Conservation (phyloP, 2,329 filamentous ascomycete species). For the Colletotrichum limetticola region DNA sequence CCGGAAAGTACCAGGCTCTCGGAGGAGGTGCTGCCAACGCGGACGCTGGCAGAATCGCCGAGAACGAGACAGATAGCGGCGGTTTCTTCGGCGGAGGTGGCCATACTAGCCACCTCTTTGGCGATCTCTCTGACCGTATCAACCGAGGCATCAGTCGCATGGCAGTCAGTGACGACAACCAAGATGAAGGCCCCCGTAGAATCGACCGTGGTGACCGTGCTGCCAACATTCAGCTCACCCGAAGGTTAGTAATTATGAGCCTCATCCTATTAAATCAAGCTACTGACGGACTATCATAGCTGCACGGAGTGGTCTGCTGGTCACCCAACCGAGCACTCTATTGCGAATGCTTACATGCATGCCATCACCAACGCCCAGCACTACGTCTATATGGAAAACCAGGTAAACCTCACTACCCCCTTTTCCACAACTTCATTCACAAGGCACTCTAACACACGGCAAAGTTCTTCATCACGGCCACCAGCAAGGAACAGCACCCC, state of each 20-base stretch:
- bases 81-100: constrained; percentile 35
- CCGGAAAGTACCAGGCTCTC: constrained; percentile 59
- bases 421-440: constrained; percentile 10
- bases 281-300: constrained; percentile 42
- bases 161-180: constrained; percentile 46
- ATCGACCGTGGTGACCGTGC: constrained; percentile 39
- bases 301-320: constrained; percentile 64
- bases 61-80: constrained; percentile 29
- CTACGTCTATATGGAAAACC: constrained; percentile 85
- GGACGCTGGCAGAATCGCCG: constrained; percentile 26
- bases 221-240: constrained; percentile 60
- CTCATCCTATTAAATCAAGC: not conserved
- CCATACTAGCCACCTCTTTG: constrained; percentile 50
- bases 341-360: constrained; percentile 85
- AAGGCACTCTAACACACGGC: not conserved
- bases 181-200: constrained; percentile 34
- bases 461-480: constrained; percentile 89
- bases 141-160: constrained; percentile 51
- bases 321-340: constrained; percentile 74
- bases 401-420: constrained; percentile 47
- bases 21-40: constrained; percentile 25
- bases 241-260: constrained; percentile 50
- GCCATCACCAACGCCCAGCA: constrained; percentile 75
- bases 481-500: constrained; percentile 74
- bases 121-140: constrained; percentile 56